These are phyloP conservation scores for Wickerhamomyces sp. DNA, from an alignment of 1,139 yeast species.

Conservation along the genomic window DNA sequence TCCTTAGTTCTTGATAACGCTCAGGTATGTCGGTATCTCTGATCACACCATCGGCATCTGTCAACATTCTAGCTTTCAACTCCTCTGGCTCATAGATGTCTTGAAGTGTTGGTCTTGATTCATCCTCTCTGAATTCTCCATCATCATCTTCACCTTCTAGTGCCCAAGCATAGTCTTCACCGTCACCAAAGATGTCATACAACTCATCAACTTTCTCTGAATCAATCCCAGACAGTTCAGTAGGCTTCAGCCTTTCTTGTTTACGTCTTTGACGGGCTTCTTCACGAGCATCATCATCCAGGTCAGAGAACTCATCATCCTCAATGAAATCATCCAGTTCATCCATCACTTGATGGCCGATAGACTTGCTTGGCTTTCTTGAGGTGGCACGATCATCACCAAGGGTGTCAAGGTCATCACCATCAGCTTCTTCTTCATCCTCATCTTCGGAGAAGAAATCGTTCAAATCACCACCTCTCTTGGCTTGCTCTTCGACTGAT, in stretches of 20 bases:
- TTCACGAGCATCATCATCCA: conserved; percentile 60
- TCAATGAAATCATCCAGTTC: conserved; percentile 97
- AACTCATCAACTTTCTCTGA: conserved; percentile 90
- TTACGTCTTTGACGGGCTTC: conserved; percentile 32
- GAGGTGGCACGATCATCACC: conserved; percentile 13
- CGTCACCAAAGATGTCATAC: conserved; percentile 94
- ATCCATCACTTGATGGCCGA: conserved; percentile 38
- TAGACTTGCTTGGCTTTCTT: conserved; percentile 27
- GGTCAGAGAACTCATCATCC: conserved; percentile 93
- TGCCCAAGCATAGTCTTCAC: conserved; percentile 98
- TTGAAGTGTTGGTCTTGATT: conserved; percentile 59
- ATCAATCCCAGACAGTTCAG: conserved; percentile 73
- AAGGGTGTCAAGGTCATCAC: conserved; percentile 27
- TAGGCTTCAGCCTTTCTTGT: conserved; percentile 38
- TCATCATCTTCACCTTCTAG: conserved; percentile 80
- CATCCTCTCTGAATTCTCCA: conserved; percentile 35
- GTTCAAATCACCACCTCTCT: conserved; percentile 42
- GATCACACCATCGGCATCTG: conserved; percentile 86
- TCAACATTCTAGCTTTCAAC: conserved; percentile 81
- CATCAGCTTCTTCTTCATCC: conserved; percentile 38
- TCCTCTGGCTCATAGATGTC: conserved; percentile 96
- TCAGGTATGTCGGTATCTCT: conserved; percentile 90
- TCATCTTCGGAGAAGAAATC: conserved; percentile 88
- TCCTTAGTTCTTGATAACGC: conserved; percentile 75
- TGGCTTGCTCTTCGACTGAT: conserved; percentile 27